phyloP scores from a whole-genome alignment of 306 rosid genomes.

The Vigna reflexopilosa region DNA sequence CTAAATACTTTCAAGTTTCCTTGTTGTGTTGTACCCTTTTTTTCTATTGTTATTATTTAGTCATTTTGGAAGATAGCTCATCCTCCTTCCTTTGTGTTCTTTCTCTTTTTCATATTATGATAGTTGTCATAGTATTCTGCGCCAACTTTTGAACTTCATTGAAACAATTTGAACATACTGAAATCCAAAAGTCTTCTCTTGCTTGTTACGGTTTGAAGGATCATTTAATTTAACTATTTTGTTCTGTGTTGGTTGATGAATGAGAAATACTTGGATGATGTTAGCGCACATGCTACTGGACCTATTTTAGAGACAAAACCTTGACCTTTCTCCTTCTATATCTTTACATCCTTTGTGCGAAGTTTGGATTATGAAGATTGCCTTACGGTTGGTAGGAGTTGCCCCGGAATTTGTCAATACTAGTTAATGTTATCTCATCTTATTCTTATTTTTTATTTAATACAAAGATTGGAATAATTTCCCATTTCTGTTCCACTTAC shows the following conservation, averaged over 20 bases:
- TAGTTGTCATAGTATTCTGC: background rate
- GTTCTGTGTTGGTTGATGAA: constrained; percentile 9
- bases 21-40: background rate
- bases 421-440: constrained; percentile 16
- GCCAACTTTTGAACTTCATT: background rate
- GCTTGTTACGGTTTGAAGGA: background rate
- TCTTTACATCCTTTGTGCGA: background rate
- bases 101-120: background rate
- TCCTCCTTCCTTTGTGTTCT: background rate
- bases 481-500: constrained; percentile 15
- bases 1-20: background rate
- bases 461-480: constrained; percentile 1
- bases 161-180: constrained; percentile 8
- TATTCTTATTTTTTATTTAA: constrained; percentile 26
- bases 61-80: background rate
- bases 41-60: background rate
- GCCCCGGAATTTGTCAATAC: constrained; percentile 9
- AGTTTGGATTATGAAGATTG: constrained; percentile 12
- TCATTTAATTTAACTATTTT: background rate
- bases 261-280: constrained; percentile 7
- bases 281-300: background rate
- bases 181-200: background rate
- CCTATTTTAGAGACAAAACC: constrained; percentile 8
- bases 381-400: constrained; percentile 8
- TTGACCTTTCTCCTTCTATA: background rate